Base-by-base conservation (phyloP, 345 rosid species). In the Hibiscus trionum region DNA sequence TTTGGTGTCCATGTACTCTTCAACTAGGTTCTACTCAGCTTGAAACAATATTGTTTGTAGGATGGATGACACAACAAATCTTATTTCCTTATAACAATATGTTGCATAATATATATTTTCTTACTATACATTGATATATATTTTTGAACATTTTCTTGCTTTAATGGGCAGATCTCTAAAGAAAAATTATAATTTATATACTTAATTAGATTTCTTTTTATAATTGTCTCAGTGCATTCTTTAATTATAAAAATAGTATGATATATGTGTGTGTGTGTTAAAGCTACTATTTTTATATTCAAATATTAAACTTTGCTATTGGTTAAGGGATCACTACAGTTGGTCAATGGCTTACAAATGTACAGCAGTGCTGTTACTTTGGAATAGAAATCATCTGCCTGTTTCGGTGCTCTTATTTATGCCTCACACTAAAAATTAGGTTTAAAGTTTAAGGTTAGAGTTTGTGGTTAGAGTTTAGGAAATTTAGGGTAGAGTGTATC, bases 271-370 rank as follows among this genome's bases (percentile, higher is more conserved):
- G 2, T 31, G 35, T 4, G 37, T 35, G 37, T 35, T 35, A 53
- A n/a, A 53, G 26, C 26, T 53, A 8, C 0, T 47, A n/a, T 26
- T 7, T 67, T 8, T 16, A 67, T 67, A 49, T 27, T 49, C 58
- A 49, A 67, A 49, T 49, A 49, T 67, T 67, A 35, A 15, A 47
- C 10, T 59, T 59, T 67, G 11, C 4, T 11, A 16, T 55, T 49
- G 17, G 7, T 17, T 49, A 46, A 46, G 31, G n/a, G 53, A 66
- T 66, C 24, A 15, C 3, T 14, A 27, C 42, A 49, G 70, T 66
- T 44, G 33, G 33, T 49, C 69, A 47, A 66, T 66, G 33, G 58
- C 31, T 67, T 67, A 8, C 42, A 69, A 69, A 69, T 16, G 31
- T 35, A n/a, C 11, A 55, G 35, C 29, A 55, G 7, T 55, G 19